Percentiles rank a stretch among this genome's conserved stretches.
Conservation (phyloP, 495 filamentous ascomycete genomes). For the Amphirosellinia nigrospora region DNA sequence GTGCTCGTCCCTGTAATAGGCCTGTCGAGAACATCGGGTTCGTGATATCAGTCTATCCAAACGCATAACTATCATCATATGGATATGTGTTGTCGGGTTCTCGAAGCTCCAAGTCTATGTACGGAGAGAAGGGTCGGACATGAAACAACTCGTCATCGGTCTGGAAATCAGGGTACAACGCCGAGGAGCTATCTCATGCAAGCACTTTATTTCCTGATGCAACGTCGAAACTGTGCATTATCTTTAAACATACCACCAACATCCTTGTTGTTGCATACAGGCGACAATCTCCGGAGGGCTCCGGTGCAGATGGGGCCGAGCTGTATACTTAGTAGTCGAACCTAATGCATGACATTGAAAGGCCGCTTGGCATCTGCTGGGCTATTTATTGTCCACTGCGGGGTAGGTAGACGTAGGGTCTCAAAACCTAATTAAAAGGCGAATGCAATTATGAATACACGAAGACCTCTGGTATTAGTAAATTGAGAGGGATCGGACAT, state of each 20-base stretch:
- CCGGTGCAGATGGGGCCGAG: neutral
- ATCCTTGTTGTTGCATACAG: slow-evolving; percentile 8
- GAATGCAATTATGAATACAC: neutral
- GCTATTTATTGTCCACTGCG: neutral
- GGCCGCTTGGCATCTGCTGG: neutral
- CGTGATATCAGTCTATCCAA: slow-evolving; percentile 3
- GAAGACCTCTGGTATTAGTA: neutral
- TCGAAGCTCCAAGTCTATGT: neutral
- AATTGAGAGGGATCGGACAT: neutral
- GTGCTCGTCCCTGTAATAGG: neutral
- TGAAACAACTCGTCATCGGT: neutral
- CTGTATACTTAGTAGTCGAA: neutral
- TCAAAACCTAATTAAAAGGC: neutral
- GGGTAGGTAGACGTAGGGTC: neutral
- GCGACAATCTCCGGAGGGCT: neutral
- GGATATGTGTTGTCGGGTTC: slow-evolving; percentile 14
- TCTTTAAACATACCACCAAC: neutral
- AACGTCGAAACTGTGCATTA: slow-evolving; percentile 6
- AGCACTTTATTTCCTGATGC: neutral
- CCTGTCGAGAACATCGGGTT: neutral
- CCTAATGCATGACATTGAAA: slow-evolving; percentile 12
- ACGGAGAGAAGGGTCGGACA: neutral
- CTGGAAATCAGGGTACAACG: neutral
- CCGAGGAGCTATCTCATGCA: slow-evolving; percentile 8
- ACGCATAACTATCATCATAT: neutral